phyloP scores from a whole-genome alignment of 129 eudicot species.

The Lonicera japonica region DNA sequence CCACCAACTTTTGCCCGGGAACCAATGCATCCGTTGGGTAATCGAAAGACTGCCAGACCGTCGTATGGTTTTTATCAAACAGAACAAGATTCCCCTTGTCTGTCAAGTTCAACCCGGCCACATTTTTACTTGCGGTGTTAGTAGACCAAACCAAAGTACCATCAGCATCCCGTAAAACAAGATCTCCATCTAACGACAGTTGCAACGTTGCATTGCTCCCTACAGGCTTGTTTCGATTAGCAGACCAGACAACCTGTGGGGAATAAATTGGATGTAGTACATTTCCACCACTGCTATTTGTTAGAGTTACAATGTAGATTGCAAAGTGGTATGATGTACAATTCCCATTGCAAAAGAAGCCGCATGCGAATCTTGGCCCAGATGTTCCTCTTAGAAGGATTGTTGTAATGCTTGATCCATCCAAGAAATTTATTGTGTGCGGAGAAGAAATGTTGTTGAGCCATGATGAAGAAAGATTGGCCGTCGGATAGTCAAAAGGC shows the following conservation, averaged over 20 bases:
- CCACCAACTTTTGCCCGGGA: constrained; percentile 21
- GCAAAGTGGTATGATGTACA: constrained; percentile 17
- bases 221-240: constrained; percentile 16
- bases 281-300: background rate
- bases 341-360: constrained; percentile 19
- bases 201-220: constrained; percentile 8
- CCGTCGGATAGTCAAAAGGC: constrained; percentile 1
- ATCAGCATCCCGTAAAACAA: constrained; percentile 9
- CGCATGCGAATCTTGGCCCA: constrained; percentile 17
- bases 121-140: constrained; percentile 10
- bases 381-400: constrained; percentile 15
- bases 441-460: constrained; percentile 1
- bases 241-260: constrained; percentile 26
- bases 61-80: background rate
- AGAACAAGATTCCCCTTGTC: constrained; percentile 19
- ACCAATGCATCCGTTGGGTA: constrained; percentile 26
- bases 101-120: constrained; percentile 14
- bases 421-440: background rate
- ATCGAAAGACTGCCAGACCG: constrained; percentile 19
- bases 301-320: constrained; percentile 16
- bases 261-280: background rate
- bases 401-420: constrained; percentile 6
- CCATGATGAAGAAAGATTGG: constrained; percentile 29
- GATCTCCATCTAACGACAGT: constrained; percentile 16
- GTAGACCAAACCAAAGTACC: constrained; percentile 17